Evolutionary conservation across 2,329 filamentous ascomycete species (phyloP), one percentile per base, ranked within the genome.

Genomic region (Hypoxylon rubiginosum): DNA sequence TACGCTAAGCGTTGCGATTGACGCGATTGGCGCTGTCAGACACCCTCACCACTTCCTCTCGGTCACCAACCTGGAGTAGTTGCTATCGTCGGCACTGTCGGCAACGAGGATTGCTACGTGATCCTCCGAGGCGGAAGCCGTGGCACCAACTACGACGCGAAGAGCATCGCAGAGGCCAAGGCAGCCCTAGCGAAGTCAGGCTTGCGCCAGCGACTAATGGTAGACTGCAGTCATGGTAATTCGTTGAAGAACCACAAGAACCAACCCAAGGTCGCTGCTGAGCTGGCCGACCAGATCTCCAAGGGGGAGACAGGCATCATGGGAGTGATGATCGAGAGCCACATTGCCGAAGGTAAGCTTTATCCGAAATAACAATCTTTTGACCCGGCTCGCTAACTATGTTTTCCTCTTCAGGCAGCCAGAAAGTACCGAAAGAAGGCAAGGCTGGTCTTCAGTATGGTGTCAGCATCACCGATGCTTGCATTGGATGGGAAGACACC

Each of bases 251-350:
- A 98, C 82, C 95, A 98, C 86, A 94, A 90, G 83, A 99, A 98
- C 81, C 96, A 99, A 82, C 94, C 94, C 71, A 94, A 95, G 85
- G 96, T 99, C 19, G 94, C 94, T 3, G 90, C 89, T 54, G 87
- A 85, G 10, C 79, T 99, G 62, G 94, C 92, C 1, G 90, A 92
- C 75, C 96, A 99, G 82, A 92, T 99, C 65, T 86, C 90, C 58
- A 88, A 86, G 62, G 96, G 96, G 36, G 95, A 98, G 83, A 86
- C 87, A 2, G 91, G 85, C 52, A 96, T 99, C 76, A 95, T 97
- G 89, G 96, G 96, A 75, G 93, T 98, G 65, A 99, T 99, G 96
- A 97, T 99, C 75, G 96, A 99, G 85, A 97, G 92, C 80, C 92
- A 98, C 80, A 97, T 98, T 82, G 91, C 95, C 75, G 95, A 97